phyloP scores from a whole-genome alignment of 805 yeast species.

The Yarrowia deformans region DNA sequence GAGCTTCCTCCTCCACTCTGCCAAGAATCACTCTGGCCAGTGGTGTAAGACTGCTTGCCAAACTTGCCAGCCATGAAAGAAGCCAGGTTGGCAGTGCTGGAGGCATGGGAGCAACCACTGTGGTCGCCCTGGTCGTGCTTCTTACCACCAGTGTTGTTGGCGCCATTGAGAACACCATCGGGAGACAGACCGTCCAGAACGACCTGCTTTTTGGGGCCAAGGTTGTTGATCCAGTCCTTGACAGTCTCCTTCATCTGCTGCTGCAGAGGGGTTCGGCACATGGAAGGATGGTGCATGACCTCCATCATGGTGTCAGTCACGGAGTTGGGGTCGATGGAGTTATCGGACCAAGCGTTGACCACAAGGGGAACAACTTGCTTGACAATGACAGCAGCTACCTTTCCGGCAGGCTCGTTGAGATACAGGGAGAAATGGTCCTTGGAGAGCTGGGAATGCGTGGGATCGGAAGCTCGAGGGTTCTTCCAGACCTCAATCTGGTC shows the following conservation, averaged over 20 bases:
- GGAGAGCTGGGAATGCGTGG: slow-evolving; percentile 45
- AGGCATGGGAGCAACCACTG: slow-evolving; percentile 33
- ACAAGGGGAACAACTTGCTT: slow-evolving; percentile 42
- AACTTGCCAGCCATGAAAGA: slow-evolving; percentile 32
- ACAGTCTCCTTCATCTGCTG: slow-evolving; percentile 42
- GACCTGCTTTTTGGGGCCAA: slow-evolving; percentile 38
- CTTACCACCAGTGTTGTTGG: slow-evolving; percentile 41
- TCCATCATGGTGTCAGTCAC: slow-evolving; percentile 41
- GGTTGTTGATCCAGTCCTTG: slow-evolving; percentile 41
- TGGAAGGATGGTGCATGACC: slow-evolving; percentile 45
- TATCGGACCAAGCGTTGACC: slow-evolving; percentile 43
- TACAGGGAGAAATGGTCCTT: slow-evolving; percentile 45
- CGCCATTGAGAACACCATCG: slow-evolving; percentile 42
- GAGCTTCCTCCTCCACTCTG: slow-evolving; percentile 18
- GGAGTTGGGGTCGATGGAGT: slow-evolving; percentile 40
- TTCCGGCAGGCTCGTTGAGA: slow-evolving; percentile 45
- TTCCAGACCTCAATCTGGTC: slow-evolving; percentile 46
- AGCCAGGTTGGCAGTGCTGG: slow-evolving; percentile 16
- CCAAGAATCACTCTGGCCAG: slow-evolving; percentile 37
- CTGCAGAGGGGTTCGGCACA: slow-evolving; percentile 41
- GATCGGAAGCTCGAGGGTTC: slow-evolving; percentile 42
- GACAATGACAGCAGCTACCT: slow-evolving; percentile 42
- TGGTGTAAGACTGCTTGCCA: slow-evolving; percentile 22
- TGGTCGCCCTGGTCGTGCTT: slow-evolving; percentile 35
- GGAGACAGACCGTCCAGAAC: slow-evolving; percentile 41